These are phyloP conservation scores for Hemisphaericaspora subhashii DNA, from an alignment of 1,139 yeast genomes.

Conservation along the genomic window DNA sequence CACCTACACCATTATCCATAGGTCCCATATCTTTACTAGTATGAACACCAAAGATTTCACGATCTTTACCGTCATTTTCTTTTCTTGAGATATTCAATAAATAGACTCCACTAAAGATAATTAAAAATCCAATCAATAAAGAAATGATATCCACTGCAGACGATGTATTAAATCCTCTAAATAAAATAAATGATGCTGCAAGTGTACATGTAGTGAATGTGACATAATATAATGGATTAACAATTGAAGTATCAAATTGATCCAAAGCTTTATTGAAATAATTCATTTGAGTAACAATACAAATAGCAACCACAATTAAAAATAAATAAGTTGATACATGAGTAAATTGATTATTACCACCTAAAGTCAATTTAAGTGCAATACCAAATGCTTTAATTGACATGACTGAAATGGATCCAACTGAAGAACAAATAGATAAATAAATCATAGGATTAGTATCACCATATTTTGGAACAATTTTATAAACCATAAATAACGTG, in stretches of 20 bases:
- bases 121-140: conserved; percentile 81
- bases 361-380: conserved; percentile 79
- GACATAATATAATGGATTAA: conserved; percentile 87
- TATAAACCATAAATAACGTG: conserved; percentile 77
- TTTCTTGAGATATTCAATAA: conserved; percentile 77
- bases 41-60: conserved; percentile 67
- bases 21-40: conserved; percentile 58
- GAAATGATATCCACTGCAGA: conserved; percentile 81
- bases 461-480: conserved; percentile 81
- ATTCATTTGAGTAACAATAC: conserved; percentile 90
- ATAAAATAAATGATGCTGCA: conserved; percentile 81
- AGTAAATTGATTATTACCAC: conserved; percentile 88
- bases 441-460: conserved; percentile 84
- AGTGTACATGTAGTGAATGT: conserved; percentile 89
- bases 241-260: conserved; percentile 90
- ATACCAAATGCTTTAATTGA: conserved; percentile 92
- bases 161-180: conserved; percentile 85
- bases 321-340: conserved; percentile 84
- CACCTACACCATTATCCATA: conserved; percentile 82
- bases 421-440: conserved; percentile 85
- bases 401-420: conserved; percentile 91
- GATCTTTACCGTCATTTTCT: conserved; percentile 53
- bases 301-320: conserved; percentile 72
- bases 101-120: conserved; percentile 86
- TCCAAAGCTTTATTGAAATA: conserved; percentile 91